Percentiles rank a stretch among this genome's conserved stretches.
Conservation (phyloP, 2,329 filamentous ascomycete genomes). For the Leptographium lundbergii region DNA sequence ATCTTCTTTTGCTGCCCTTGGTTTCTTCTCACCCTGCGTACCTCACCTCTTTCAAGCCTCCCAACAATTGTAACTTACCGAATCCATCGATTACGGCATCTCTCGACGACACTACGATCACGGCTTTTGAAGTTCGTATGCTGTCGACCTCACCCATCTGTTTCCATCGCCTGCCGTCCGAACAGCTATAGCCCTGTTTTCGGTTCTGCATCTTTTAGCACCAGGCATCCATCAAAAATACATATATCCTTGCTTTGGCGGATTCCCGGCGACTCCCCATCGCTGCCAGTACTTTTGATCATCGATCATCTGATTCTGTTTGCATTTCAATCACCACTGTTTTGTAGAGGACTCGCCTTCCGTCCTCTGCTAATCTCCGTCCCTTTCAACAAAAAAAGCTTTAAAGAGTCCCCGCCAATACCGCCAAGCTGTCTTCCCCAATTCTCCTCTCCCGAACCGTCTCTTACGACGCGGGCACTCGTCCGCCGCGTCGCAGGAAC, state of each 20-base stretch:
- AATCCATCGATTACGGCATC: background rate
- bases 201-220: background rate
- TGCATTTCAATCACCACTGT: background rate
- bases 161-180: background rate
- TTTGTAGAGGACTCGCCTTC: background rate
- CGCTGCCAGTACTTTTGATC: background rate
- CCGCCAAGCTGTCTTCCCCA: slow-evolving; percentile 92
- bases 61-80: background rate
- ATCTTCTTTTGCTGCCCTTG: slow-evolving; percentile 6
- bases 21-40: background rate
- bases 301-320: background rate
- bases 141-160: background rate
- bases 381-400: background rate
- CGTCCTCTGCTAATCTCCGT: background rate
- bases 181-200: background rate
- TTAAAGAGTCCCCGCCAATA: slow-evolving; percentile 34
- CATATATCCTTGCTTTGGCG: background rate
- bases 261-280: background rate
- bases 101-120: background rate
- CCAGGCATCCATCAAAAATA: background rate
- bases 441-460: slow-evolving; percentile 79
- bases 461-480: slow-evolving; percentile 77
- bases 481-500: slow-evolving; percentile 50
- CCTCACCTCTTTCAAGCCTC: background rate
- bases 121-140: background rate